phyloP scores from a whole-genome alignment of 345 rosid genomes.

The Moringa oleifera region DNA sequence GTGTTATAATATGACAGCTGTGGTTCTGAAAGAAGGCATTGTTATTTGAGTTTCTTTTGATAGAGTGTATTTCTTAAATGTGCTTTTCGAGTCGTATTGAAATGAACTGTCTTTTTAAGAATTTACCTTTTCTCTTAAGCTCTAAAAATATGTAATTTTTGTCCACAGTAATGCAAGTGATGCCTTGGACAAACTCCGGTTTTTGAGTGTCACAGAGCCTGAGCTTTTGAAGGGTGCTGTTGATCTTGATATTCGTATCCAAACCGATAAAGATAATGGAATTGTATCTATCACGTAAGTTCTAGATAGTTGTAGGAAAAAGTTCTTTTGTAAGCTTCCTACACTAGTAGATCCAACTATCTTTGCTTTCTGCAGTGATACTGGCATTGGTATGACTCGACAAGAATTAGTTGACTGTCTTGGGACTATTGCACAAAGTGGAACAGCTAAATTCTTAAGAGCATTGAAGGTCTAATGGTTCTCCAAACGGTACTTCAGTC shows the following conservation, averaged over 20 bases:
- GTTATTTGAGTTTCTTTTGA: no score
- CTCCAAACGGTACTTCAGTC: not conserved
- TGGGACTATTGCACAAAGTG: constrained; percentile 98
- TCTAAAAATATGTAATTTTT: no score
- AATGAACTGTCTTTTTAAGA: no score
- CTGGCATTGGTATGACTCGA: constrained; percentile 95
- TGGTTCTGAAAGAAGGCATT: no score
- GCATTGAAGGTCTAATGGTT: constrained; percentile 63
- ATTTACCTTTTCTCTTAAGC: no score
- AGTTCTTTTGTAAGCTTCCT: not conserved
- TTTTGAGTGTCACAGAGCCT: constrained; percentile 74
- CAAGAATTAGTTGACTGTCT: constrained; percentile 94
- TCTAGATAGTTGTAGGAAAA: constrained; percentile 1
- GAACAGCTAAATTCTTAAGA: constrained; percentile 92
- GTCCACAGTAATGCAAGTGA: constrained; percentile 89
- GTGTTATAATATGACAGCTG: no score
- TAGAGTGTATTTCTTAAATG: no score
- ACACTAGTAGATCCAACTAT: not conserved
- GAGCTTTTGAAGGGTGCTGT: constrained; percentile 61
- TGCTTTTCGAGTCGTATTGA: no score
- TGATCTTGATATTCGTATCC: constrained; percentile 86
- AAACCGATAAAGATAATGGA: constrained; percentile 82
- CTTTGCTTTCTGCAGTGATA: constrained; percentile 49
- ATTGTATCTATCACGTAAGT: constrained; percentile 66
- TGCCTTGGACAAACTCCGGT: constrained; percentile 93